A percentile compares a stretch with the other conserved stretches of the same genome.
phyloP scores from a whole-genome alignment of 495 filamentous ascomycete species.

The Gamarada debralockiae region DNA sequence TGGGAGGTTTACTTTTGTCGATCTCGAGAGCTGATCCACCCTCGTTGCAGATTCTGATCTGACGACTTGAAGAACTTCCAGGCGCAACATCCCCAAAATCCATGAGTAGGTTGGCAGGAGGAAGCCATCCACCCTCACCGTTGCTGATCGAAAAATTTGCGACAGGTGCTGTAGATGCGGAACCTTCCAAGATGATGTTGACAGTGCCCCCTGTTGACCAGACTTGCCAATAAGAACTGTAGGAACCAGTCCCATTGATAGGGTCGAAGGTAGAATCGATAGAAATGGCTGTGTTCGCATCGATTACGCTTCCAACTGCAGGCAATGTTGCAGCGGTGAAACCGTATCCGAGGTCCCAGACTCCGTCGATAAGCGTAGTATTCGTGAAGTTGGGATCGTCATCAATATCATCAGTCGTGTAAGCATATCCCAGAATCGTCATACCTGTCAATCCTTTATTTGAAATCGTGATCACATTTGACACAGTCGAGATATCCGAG shows the following conservation, averaged over 20 bases:
- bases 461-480: conserved; percentile 26
- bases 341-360: conserved; percentile 14
- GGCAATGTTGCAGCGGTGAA: conserved; percentile 32
- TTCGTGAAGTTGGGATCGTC: conserved; percentile 33
- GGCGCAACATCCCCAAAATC: conserved; percentile 27
- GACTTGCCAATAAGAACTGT: conserved; percentile 25
- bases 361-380: neutral
- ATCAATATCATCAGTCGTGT: conserved; percentile 28
- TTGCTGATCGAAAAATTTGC: conserved; percentile 29
- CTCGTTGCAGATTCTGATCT: conserved; percentile 26
- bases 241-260: conserved; percentile 23
- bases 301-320: conserved; percentile 22
- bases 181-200: conserved; percentile 27
- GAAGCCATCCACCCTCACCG: conserved; percentile 26
- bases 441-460: conserved; percentile 33
- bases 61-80: conserved; percentile 19
- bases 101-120: conserved; percentile 12
- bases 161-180: conserved; percentile 24
- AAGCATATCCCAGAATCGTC: neutral
- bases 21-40: conserved; percentile 28
- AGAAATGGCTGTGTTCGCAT: neutral
- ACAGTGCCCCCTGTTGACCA: conserved; percentile 29
- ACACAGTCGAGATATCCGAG: conserved; percentile 20
- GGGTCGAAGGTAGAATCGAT: conserved; percentile 1
- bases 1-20: conserved; percentile 27